Evolutionary conservation across 176 grass and related monocot genomes (phyloP), one percentile per base, ranked within the genome.

Genomic region (sorghum (Sorghum bicolor)): DNA sequence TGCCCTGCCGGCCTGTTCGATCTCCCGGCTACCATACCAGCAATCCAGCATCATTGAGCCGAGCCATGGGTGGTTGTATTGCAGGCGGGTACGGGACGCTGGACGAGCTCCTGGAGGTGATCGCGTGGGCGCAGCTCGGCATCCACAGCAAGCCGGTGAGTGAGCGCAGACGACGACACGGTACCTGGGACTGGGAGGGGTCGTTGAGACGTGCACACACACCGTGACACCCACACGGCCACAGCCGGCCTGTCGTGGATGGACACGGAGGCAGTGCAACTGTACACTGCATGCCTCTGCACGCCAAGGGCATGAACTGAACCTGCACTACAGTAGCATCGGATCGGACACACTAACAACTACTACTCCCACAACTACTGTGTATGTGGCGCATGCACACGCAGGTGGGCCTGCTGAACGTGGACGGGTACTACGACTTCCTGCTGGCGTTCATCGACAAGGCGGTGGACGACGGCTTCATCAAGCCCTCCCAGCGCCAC

Each of bases 391-490:
- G 41, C n/a, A n/a, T n/a, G n/a, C n/a, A n/a, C 16, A 4, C 60
- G 33, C 77, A 97, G 94, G 94, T 99, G 34, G 96, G 96, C 9
- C 32, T 99, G 48, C 91, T 99, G 25, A 99, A 99, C 87, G 96
- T 99, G 50, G 96, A 99, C 61, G 96, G 96, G 2, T 99, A 94
- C 91, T 99, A 99, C 80, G 78, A 99, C 78, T 92, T 92, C 9
- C 89, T 99, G 0, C 85, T 99, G 57, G 93, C 93, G 6, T 99
- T 99, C 87, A 91, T 99, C 78, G 96, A 99, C 87, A 99, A 94
- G 82, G 93, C 96, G 2, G 96, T 96, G 58, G 96, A 94, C 77
- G 96, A 99, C 84, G 96, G 96, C 22, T 99, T 99, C 93, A 92
- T 99, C 73, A 40, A 88, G 75, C 93, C 96, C 0, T 70, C 63